phyloP scores from a whole-genome alignment of 352 stramenopile species.

The Lagenidium sp. region DNA sequence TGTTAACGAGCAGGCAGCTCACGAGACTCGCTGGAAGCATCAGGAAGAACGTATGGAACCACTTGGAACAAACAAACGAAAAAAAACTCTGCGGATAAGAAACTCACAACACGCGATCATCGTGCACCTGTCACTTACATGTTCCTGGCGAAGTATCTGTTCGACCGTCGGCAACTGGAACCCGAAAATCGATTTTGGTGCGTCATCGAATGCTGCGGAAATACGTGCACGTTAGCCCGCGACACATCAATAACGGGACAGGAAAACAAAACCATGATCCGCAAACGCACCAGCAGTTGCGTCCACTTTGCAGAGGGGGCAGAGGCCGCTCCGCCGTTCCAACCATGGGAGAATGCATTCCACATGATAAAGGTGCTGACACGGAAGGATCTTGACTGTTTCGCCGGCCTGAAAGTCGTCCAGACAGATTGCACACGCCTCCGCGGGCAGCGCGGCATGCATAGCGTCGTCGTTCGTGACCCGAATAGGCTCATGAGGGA shows the following conservation, averaged over 20 bases:
- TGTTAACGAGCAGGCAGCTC: constrained; percentile 76
- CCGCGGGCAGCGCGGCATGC: constrained; percentile 3
- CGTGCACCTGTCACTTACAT: no score
- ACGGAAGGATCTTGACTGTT: constrained; percentile 73
- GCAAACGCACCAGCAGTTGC: constrained; percentile 51
- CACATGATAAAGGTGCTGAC: constrained; percentile 80
- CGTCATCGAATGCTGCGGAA: constrained; percentile 22
- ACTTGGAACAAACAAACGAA: constrained; percentile 28
- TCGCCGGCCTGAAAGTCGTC: constrained; percentile 54
- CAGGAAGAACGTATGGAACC: constrained; percentile 70
- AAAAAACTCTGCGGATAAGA: no score
- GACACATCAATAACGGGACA: constrained; percentile 1
- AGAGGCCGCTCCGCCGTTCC: constrained; percentile 59
- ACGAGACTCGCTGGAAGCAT: constrained; percentile 75
- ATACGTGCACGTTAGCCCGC: neutral
- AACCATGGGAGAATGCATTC: constrained; percentile 85
- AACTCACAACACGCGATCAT: neutral
- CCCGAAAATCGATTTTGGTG: constrained; percentile 57
- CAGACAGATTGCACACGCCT: constrained; percentile 69
- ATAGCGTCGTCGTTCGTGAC: neutral
- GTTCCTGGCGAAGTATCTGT: constrained; percentile 67
- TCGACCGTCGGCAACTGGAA: constrained; percentile 44
- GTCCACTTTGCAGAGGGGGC: constrained; percentile 79
- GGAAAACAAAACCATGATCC: no score
- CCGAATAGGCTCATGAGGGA: neutral